Base-by-base conservation (phyloP, 495 filamentous ascomycete species). In the Annulohypoxylon stygium region DNA sequence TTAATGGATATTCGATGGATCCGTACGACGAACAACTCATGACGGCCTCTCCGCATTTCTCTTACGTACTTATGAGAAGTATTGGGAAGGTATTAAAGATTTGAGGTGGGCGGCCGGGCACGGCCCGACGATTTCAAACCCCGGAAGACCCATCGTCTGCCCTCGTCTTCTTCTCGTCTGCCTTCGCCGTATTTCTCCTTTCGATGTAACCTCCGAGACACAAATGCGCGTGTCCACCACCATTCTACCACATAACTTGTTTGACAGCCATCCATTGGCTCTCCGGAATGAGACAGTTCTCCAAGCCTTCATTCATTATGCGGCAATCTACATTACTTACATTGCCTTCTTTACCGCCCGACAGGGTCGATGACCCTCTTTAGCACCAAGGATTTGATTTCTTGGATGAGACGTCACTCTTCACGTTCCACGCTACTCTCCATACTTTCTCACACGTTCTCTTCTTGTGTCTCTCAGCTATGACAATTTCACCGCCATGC, bases 191-290 rank as follows among this genome's bases (percentile, higher is more conserved):
- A 36, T 63, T 64, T 53, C 68, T 66, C 12, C 59, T 75, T 75
- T 67, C 10, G 64, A 26, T 61, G 54, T 37, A 65, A 71, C 16
- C 69, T 72, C 73, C 73, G 73, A 75, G 73, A 75, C 73, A 75
- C 12, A 14, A 75, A 65, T 16, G 51, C 73, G 63, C 73, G 73
- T 75, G 73, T 61, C 26, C 68, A 61, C 23, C 30, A 30, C 30
- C 30, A 30, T 30, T 30, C 30, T 30, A 30, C 30, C 37, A 23
- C 51, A 18, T 55, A 43, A 43, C 25, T 26, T 11, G 16, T 50
- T 23, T 47, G 3, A 8, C 23, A 11, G 1, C 12, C 50, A 51
- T 20, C 60, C 8, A 70, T 70, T 74, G 71, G 71, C 9, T 53
- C 57, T 39, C 50, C 10, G 16, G 14, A 10, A 54, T 70, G 67